Evolutionary conservation across 1,284 basidiomycete genomes (phyloP).

Genomic region (Apiotrichum mycotoxinovorans): DNA sequence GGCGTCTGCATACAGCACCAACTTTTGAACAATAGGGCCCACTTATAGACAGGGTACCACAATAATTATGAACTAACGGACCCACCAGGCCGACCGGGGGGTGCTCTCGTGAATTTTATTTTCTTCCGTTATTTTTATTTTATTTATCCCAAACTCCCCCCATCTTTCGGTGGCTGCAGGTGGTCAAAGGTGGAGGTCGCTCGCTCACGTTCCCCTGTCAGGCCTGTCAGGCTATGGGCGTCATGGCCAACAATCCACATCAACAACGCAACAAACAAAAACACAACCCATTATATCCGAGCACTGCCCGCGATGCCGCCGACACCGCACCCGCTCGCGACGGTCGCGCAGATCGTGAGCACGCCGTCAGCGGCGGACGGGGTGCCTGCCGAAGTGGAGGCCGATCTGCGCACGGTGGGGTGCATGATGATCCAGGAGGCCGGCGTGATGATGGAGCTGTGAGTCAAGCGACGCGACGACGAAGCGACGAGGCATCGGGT

Average conservation of each 20-base stretch:
- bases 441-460: constrained; percentile 84
- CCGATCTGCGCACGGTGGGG: constrained; percentile 78
- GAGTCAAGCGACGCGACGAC: no score
- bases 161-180: no score
- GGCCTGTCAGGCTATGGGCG: no score
- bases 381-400: constrained; percentile 72
- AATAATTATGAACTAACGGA: no score
- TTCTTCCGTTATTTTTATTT: constrained; percentile 13
- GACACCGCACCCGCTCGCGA: constrained; percentile 74
- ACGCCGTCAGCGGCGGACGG: constrained; percentile 81
- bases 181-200: not conserved
- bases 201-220: no score
- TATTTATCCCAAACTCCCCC: constrained; percentile 6
- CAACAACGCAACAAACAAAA: not conserved
- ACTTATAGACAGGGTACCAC: no score
- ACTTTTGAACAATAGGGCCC: no score
- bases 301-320: constrained; percentile 14
- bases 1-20: no score
- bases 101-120: no score
- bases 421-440: constrained; percentile 94
- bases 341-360: constrained; percentile 67
- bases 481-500: no score
- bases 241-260: not conserved
- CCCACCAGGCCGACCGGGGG: no score
- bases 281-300: no score